Base-by-base conservation (phyloP, 441 rosid species). In the Lepidium campestre region DNA sequence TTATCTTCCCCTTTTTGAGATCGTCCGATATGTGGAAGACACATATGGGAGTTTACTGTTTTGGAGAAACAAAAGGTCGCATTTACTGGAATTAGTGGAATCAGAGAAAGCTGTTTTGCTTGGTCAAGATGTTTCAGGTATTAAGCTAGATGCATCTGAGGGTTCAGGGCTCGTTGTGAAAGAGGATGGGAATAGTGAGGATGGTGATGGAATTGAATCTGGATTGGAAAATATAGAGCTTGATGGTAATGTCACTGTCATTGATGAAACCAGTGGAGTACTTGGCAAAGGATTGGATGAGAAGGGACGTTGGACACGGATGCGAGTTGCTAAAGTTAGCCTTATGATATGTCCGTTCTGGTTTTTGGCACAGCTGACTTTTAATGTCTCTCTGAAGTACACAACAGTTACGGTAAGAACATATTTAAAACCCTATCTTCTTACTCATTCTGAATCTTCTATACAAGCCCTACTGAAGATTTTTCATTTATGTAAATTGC, bases 361-460 rank as follows among this genome's bases (percentile, higher is more conserved):
- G 98, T 93, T 93, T 75, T 65, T 90, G 41, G 98, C 98, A 0
- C 97, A 90, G 79, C 84, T 93, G 65, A 79, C 90, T 55, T 93
- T 93, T 68, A 90, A 93, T 75, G 82, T 93, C 50, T 93, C 97
- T 12, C 74, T 93, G 71, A 90, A 93, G 83, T 89, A 90, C 73
- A 93, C 98, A 15, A 85, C 96, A 0, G 95, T 90, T 19, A 93
- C 97, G 40, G 97, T 93, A 78, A 81, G 89, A 57, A 50, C 67
- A 49, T 14, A 61, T 23, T 22, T 9, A 6, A 40, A 29, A 3
- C 20, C 5, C 4, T 10, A n/a, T 65, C 54, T 40, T 46, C 35
- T 9, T 39, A 13, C 45, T 62, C 54, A 15, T 39, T 27, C 10
- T 59, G 61, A 62, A 61, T 42, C 57, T 12, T 6, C 1, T 4